Percentiles rank a stretch among this genome's conserved stretches.
These are phyloP conservation scores for Aurantiochytrium sp. DNA, from an alignment of 108 stramenopile species.

Conservation along the genomic window DNA sequence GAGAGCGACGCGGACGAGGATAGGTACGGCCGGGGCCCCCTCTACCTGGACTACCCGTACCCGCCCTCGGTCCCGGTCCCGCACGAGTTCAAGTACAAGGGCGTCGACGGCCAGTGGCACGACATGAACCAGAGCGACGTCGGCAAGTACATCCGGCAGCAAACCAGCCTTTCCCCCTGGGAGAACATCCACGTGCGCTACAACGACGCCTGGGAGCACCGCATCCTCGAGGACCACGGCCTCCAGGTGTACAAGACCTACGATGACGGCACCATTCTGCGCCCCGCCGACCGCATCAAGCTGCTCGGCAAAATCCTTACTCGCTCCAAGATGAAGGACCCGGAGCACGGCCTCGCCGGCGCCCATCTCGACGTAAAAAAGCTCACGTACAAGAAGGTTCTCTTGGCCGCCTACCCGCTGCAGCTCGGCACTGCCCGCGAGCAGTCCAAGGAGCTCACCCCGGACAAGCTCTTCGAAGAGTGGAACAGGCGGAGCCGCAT, in stretches of 20 bases:
- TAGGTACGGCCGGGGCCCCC: not conserved
- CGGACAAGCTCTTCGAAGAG: not conserved
- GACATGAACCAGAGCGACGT: not conserved
- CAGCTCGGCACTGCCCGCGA: constrained; percentile 10
- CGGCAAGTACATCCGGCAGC: not conserved
- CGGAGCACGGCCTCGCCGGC: constrained; percentile 13
- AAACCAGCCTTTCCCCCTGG: not conserved
- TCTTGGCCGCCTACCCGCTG: not conserved
- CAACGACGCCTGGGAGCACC: constrained; percentile 26
- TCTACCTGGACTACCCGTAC: not conserved
- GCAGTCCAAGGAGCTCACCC: not conserved
- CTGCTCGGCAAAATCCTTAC: not conserved
- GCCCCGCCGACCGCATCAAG: constrained; percentile 3
- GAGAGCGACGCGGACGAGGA: not conserved
- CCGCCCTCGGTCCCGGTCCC: not conserved
- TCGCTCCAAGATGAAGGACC: not conserved
- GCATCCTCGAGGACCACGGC: not conserved
- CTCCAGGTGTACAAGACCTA: constrained; percentile 22
- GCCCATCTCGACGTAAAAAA: not conserved
- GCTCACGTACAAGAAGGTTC: not conserved
- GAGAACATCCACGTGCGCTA: not conserved
- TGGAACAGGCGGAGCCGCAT: not conserved
- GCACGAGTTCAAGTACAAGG: not conserved
- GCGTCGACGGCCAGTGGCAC: not conserved
- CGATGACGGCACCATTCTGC: not conserved